Evolutionary conservation across 371 early-diverging fungal species (phyloP).

Genomic region (Mortierella sp.): DNA sequence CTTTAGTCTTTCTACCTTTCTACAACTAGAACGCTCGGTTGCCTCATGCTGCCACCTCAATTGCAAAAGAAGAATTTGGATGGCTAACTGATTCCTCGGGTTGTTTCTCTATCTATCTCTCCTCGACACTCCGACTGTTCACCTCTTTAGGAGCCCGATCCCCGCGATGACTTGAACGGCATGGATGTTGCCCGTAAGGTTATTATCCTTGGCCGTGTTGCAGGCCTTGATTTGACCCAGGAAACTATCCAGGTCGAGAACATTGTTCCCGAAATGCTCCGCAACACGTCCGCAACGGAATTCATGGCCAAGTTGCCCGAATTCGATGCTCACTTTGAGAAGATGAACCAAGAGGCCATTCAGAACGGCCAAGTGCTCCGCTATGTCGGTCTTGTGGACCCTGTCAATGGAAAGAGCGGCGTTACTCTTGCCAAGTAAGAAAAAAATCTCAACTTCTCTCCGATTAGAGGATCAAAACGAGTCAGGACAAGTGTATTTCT

Average conservation of each 20-base stretch:
- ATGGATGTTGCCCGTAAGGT: conserved; percentile 98
- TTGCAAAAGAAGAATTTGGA: neutral
- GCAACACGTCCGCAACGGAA: conserved; percentile 74
- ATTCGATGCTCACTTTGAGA: conserved; percentile 85
- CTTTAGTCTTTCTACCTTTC: neutral
- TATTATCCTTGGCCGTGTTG: conserved; percentile 87
- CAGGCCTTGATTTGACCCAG: conserved; percentile 81
- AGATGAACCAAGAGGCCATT: conserved; percentile 80
- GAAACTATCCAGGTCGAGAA: conserved; percentile 89
- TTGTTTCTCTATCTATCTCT: neutral
- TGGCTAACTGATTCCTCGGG: too few relatives aligned
- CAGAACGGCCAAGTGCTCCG: conserved; percentile 83
- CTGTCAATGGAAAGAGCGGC: conserved; percentile 71
- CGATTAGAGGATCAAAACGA: neutral
- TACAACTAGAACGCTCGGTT: neutral
- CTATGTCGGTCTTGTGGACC: conserved; percentile 92
- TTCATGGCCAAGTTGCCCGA: conserved; percentile 88
- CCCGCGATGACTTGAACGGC: conserved; percentile 97
- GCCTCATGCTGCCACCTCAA: neutral
- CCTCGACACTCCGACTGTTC: neutral
- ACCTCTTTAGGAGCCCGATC: conserved; percentile 87
- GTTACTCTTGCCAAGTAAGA: conserved; percentile 81
- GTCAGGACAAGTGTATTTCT: neutral
- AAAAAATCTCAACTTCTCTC: neutral
- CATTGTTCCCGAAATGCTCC: conserved; percentile 91